Base-by-base conservation (phyloP, 2,329 filamentous ascomycete genomes). In the Lachnum nothofagi region DNA sequence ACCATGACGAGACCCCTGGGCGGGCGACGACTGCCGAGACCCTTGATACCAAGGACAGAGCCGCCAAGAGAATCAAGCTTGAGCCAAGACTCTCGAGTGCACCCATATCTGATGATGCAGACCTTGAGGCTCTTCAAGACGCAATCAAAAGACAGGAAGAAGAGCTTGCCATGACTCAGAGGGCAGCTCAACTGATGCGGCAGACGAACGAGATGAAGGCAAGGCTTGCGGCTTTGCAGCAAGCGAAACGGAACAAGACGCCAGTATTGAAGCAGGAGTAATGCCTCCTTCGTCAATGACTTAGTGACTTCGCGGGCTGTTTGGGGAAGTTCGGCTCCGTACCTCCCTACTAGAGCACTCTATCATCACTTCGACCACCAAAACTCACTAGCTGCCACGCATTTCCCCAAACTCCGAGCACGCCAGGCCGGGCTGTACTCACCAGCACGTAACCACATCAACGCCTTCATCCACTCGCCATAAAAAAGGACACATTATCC, bases 211-310 rank as follows among this genome's bases (percentile, higher is more conserved):
- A 52, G 43, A 45, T 20, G 10, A 52, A 40, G 39, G 31, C 39
- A 10, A 52, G 33, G 35, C 42, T 54, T 42, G 29, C 42, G 8
- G 52, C 48, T 16, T 12, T 49, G 20, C 33, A 51, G 29, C 34
- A 35, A 23, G 22, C 22, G 16, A 42, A 29, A 16, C 8, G 24
- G 8, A 16, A 27, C 22, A 27, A 12, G 7, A 44, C 16, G 5
- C 33, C 33, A 35, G 1, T 35, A 16, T 4, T 4, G 3, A 35
- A 35, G 6, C 19, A 17, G 4, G 12, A 29, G 25, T 12, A 16
- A 35, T 7, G 7, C 4, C 14, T 4, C 33, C n/a, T 35, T 20
- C 16, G 23, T 42, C 23, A 6, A 14, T 14, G 33, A 8, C 8
- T 35, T 6, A 29, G 7, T 7, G 12, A 12, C 25, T 7, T 7